Conservation (phyloP, 2,329 filamentous ascomycete species). For the Colletotrichum phormii region DNA sequence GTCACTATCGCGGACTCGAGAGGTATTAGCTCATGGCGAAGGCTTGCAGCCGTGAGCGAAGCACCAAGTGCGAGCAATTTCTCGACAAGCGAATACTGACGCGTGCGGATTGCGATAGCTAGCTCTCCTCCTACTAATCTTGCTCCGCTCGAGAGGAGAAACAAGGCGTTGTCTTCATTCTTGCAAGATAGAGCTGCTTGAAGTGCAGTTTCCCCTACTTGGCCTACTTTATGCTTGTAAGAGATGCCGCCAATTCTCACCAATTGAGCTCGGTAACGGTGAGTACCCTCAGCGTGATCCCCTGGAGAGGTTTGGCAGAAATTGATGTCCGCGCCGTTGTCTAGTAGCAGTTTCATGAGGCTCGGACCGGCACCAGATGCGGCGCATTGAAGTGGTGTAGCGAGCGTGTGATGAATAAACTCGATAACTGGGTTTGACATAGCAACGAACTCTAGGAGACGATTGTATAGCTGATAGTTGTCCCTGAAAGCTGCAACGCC, state of each 20-base stretch:
- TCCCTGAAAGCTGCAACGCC: background rate
- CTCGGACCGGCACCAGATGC: background rate
- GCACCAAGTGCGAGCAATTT: too few species aligned
- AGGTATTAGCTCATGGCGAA: too few species aligned
- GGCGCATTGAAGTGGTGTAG: background rate
- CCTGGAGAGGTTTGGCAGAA: background rate
- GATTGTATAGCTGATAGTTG: background rate
- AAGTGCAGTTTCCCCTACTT: background rate
- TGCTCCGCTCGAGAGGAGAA: too few species aligned
- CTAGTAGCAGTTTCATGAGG: accelerated
- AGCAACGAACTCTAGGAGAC: background rate
- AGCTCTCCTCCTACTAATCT: too few species aligned
- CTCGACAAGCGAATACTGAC: too few species aligned
- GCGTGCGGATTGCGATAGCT: too few species aligned
- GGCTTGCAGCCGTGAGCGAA: too few species aligned
- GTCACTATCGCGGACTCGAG: too few species aligned
- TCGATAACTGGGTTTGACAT: background rate
- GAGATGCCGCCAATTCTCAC: accelerated
- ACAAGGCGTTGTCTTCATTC: too few species aligned
- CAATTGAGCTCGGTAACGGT: too few species aligned
- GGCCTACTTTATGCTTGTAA: background rate
- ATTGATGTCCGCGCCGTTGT: background rate
- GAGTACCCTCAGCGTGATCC: background rate
- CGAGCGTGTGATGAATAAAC: accelerated
- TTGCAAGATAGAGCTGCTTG: background rate